A percentile compares a stretch with the other conserved stretches of the same genome.
Evolutionary conservation across 1,139 yeast species (phyloP).

Genomic region (Geotrichum phurueaensis): DNA sequence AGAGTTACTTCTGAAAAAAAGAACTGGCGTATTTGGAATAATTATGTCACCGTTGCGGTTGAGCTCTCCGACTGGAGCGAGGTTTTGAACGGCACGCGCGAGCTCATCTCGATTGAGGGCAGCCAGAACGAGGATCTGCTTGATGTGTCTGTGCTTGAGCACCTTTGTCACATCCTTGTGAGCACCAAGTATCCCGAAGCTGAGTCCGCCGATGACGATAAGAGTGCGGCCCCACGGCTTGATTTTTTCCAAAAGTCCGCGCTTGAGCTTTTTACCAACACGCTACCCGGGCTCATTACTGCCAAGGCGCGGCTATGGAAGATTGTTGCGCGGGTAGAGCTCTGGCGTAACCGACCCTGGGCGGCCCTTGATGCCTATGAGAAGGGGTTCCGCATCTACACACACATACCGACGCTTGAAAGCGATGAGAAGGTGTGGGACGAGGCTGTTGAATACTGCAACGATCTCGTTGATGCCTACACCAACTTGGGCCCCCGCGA

Average conservation of each 20-base stretch:
- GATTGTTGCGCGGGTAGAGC: conserved; percentile 71
- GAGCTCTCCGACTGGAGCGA: conserved; percentile 83
- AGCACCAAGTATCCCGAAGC: conserved; percentile 46
- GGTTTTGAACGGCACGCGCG: conserved; percentile 65
- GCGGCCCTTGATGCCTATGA: conserved; percentile 78
- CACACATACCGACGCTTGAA: conserved; percentile 60
- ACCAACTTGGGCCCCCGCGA: conserved; percentile 80
- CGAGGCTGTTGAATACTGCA: conserved; percentile 73
- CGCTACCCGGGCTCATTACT: conserved; percentile 63
- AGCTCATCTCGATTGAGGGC: conserved; percentile 52
- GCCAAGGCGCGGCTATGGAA: conserved; percentile 77
- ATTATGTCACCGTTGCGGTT: conserved; percentile 74
- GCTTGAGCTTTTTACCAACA: conserved; percentile 59
- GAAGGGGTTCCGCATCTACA: conserved; percentile 69
- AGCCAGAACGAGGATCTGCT: conserved; percentile 58
- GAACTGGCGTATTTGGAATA: conserved; percentile 91
- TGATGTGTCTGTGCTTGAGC: conserved; percentile 72
- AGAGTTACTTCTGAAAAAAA: conserved; percentile 56
- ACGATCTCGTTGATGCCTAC: conserved; percentile 80
- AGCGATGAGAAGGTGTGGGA: conserved; percentile 63
- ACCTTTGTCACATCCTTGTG: conserved; percentile 60
- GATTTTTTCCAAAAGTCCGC: conserved; percentile 52
- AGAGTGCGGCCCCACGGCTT: conserved; percentile 23
- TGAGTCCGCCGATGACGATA: conserved; percentile 23
- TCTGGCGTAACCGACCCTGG: conserved; percentile 89